Percentiles rank a stretch among this genome's conserved stretches.
Evolutionary conservation across 805 yeast genomes (phyloP).

Genomic region (Wickerhamiella nectarea): DNA sequence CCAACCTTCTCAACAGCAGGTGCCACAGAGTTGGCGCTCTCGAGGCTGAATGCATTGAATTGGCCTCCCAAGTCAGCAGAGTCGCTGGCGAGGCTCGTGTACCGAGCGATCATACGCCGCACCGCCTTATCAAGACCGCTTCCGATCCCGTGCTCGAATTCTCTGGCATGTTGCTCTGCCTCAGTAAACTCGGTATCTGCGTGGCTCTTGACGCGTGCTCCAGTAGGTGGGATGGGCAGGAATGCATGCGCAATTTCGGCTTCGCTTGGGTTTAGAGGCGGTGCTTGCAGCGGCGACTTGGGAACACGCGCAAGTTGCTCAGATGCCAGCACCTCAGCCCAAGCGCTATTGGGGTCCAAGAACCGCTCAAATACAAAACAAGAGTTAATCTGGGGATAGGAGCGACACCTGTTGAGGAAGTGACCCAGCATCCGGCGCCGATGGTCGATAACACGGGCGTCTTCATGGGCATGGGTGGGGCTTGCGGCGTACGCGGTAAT

Average conservation of each 20-base stretch:
- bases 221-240: slow-evolving; percentile 45
- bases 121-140: slow-evolving; percentile 43
- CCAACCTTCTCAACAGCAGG: slow-evolving; percentile 68
- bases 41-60: slow-evolving; percentile 46
- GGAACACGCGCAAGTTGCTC: slow-evolving; percentile 46
- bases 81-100: slow-evolving; percentile 46
- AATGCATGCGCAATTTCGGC: slow-evolving; percentile 47
- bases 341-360: slow-evolving; percentile 70
- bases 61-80: slow-evolving; percentile 67
- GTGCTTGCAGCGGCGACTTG: slow-evolving; percentile 38
- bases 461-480: slow-evolving; percentile 34
- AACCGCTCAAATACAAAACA: slow-evolving; percentile 60
- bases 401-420: slow-evolving; percentile 64
- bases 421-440: slow-evolving; percentile 62
- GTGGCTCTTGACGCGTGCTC: slow-evolving; percentile 28
- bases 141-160: slow-evolving; percentile 33
- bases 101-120: slow-evolving; percentile 40
- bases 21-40: slow-evolving; percentile 32
- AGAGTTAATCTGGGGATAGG: slow-evolving; percentile 40
- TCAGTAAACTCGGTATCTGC: slow-evolving; percentile 26
- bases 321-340: slow-evolving; percentile 57
- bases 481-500: slow-evolving; percentile 35
- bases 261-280: slow-evolving; percentile 46
- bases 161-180: slow-evolving; percentile 33
- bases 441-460: slow-evolving; percentile 38